Percentiles rank a stretch among this genome's conserved stretches.
phyloP scores from a whole-genome alignment of 129 eudicot species.

The Logfia minima region DNA sequence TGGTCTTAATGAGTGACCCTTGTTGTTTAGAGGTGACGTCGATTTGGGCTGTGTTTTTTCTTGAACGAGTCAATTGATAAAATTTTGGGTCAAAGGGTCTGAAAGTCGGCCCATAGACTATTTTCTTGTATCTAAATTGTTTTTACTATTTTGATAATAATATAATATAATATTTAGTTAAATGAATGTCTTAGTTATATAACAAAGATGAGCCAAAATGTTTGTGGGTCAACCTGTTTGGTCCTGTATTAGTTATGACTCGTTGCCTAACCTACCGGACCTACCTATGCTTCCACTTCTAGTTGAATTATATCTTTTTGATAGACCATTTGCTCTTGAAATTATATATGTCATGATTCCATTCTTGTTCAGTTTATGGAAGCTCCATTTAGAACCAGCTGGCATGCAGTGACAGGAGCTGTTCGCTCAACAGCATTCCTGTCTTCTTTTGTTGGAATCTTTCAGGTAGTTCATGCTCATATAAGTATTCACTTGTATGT shows the following conservation, averaged over 20 bases:
- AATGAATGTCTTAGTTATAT: too few species aligned
- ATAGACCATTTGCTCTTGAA: neutral
- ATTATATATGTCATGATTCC: conserved; percentile 2
- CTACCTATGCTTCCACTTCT: neutral
- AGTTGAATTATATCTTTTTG: neutral
- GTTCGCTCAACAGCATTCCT: conserved; percentile 90
- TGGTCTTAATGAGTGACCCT: conserved; percentile 6
- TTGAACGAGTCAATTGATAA: neutral
- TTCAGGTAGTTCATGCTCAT: conserved; percentile 57
- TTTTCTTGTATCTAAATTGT: neutral
- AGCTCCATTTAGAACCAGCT: conserved; percentile 72
- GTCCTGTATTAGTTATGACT: neutral
- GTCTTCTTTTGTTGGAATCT: conserved; percentile 93
- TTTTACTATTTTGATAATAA: too few species aligned
- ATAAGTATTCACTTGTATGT: conserved; percentile 13
- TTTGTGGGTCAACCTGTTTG: neutral
- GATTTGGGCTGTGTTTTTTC: neutral
- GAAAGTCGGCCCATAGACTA: neutral
- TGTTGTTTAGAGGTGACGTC: neutral
- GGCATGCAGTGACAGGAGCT: conserved; percentile 93
- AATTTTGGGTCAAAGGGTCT: neutral
- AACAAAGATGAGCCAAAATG: neutral
- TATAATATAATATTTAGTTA: too few species aligned
- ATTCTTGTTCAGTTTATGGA: conserved; percentile 70
- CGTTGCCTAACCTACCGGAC: neutral